Percentiles rank a stretch among this genome's conserved stretches.
Evolutionary conservation across 2,329 filamentous ascomycete species (phyloP).

Genomic region (Neofusicoccum laricinum): DNA sequence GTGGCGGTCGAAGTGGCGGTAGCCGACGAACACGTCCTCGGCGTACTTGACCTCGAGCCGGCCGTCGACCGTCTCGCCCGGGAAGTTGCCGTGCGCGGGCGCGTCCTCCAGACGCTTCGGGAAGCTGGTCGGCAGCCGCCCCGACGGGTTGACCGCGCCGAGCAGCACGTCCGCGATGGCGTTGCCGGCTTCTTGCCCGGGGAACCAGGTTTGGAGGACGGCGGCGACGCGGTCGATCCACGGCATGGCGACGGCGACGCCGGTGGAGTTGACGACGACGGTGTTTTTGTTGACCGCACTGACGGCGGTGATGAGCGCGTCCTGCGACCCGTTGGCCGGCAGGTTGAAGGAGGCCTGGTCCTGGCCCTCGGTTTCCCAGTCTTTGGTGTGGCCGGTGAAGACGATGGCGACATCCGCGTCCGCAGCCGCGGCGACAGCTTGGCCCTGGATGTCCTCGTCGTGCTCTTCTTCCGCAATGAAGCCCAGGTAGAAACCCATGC

Average conservation of each 20-base stretch:
- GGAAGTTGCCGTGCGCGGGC: slow-evolving; percentile 69
- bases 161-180: slow-evolving; percentile 76
- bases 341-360: slow-evolving; percentile 63
- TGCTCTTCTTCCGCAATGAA: slow-evolving; percentile 60
- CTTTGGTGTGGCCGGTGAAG: slow-evolving; percentile 72
- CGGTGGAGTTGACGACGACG: slow-evolving; percentile 71
- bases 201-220: slow-evolving; percentile 76
- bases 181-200: slow-evolving; percentile 80
- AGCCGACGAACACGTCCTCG: slow-evolving; percentile 71
- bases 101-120: slow-evolving; percentile 61
- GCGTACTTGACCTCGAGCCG: slow-evolving; percentile 60
- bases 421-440: slow-evolving; percentile 66
- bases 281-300: slow-evolving; percentile 65
- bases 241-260: slow-evolving; percentile 70
- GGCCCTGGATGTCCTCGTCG: slow-evolving; percentile 52
- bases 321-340: slow-evolving; percentile 55
- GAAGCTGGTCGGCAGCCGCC: slow-evolving; percentile 72
- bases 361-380: slow-evolving; percentile 72
- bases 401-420: slow-evolving; percentile 74
- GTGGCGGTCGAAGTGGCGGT: slow-evolving; percentile 66
- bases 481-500: slow-evolving; percentile 67
- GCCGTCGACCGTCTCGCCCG: slow-evolving; percentile 60
- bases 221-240: slow-evolving; percentile 65
- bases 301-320: slow-evolving; percentile 63
- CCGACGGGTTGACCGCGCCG: slow-evolving; percentile 70